phyloP scores from a whole-genome alignment of 2,329 filamentous ascomycete genomes.

The Akanthomyces lecanii region DNA sequence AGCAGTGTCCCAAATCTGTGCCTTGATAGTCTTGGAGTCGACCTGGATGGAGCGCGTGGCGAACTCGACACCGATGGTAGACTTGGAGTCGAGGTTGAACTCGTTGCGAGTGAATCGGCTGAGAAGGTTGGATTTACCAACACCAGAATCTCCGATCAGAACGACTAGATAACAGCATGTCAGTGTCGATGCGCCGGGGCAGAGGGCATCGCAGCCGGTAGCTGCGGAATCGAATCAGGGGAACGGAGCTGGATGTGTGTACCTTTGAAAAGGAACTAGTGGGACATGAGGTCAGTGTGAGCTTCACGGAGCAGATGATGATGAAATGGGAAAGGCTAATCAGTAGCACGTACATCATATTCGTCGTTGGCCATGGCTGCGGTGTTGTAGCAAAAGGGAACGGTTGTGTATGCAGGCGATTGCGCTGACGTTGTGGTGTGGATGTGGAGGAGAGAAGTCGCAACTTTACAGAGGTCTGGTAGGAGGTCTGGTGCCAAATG shows the following conservation, averaged over 20 bases:
- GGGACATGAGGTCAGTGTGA: slow-evolving; percentile 31
- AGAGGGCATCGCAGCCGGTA: slow-evolving; percentile 3
- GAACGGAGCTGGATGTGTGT: slow-evolving; percentile 24
- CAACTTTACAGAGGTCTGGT: slow-evolving; percentile 10
- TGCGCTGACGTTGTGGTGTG: slow-evolving; percentile 15
- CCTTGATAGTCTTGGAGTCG: slow-evolving; percentile 99
- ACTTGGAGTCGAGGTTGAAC: slow-evolving; percentile 99
- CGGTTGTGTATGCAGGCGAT: slow-evolving; percentile 11
- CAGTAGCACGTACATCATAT: slow-evolving; percentile 78
- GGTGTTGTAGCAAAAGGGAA: slow-evolving; percentile 18
- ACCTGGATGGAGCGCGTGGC: slow-evolving; percentile 98
- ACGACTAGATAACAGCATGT: slow-evolving; percentile 62
- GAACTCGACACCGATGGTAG: slow-evolving; percentile 98
- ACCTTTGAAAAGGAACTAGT: slow-evolving; percentile 99
- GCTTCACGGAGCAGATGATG: not conserved
- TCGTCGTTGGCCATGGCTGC: slow-evolving; percentile 97
- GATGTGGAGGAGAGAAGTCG: slow-evolving; percentile 18
- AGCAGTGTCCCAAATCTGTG: slow-evolving; percentile 99
- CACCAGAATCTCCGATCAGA: slow-evolving; percentile 97
- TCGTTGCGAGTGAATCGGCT: slow-evolving; percentile 99
- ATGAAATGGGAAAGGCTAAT: slow-evolving; percentile 22
- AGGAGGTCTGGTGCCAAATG: slow-evolving; percentile 11
- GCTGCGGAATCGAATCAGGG: slow-evolving; percentile 12
- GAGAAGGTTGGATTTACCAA: slow-evolving; percentile 99
- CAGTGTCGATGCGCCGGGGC: slow-evolving; percentile 27